These are phyloP conservation scores for Steccherinum ochraceum DNA, from an alignment of 768 basidiomycete species.

Conservation along the genomic window DNA sequence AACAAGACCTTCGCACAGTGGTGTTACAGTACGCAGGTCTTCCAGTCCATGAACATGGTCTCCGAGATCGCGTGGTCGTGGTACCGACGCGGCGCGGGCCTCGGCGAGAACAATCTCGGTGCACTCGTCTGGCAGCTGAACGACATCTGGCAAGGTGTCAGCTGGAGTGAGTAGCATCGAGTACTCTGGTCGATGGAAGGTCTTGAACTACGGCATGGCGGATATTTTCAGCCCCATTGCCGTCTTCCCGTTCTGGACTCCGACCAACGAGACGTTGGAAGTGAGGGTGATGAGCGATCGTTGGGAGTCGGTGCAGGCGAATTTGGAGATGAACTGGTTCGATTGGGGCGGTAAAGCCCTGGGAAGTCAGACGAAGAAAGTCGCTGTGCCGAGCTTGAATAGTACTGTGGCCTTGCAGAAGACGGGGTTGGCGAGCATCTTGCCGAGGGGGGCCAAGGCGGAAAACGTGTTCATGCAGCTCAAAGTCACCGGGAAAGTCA, in stretches of 20 bases:
- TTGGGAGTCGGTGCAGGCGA: slow-evolving; percentile 36
- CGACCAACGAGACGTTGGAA: slow-evolving; percentile 39
- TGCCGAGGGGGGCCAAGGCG: slow-evolving; percentile 35
- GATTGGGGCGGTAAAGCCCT: slow-evolving; percentile 44
- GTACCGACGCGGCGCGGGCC: slow-evolving; percentile 53
- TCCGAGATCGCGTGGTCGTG: slow-evolving; percentile 47
- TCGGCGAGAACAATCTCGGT: slow-evolving; percentile 52
- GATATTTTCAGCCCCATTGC: slow-evolving; percentile 39
- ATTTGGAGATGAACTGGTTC: slow-evolving; percentile 48
- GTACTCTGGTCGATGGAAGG: slow-evolving; percentile 56
- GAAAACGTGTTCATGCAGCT: slow-evolving; percentile 46
- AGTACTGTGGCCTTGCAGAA: slow-evolving; percentile 38
- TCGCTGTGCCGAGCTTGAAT: slow-evolving; percentile 43
- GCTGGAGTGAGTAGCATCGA: slow-evolving; percentile 52
- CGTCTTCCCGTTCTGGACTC: slow-evolving; percentile 53
- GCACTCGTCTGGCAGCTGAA: slow-evolving; percentile 56
- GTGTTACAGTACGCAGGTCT: slow-evolving; percentile 58
- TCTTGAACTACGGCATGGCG: slow-evolving; percentile 45
- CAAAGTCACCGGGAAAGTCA: slow-evolving; percentile 40
- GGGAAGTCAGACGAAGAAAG: slow-evolving; percentile 29
- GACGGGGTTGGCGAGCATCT: slow-evolving; percentile 35
- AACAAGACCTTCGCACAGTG: slow-evolving; percentile 59
- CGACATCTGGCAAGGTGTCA: slow-evolving; percentile 55
- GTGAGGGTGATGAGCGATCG: slow-evolving; percentile 48
- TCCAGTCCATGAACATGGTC: slow-evolving; percentile 55